Conservation (phyloP, 1,284 basidiomycete genomes). For the Phellinidium pouzarii region DNA sequence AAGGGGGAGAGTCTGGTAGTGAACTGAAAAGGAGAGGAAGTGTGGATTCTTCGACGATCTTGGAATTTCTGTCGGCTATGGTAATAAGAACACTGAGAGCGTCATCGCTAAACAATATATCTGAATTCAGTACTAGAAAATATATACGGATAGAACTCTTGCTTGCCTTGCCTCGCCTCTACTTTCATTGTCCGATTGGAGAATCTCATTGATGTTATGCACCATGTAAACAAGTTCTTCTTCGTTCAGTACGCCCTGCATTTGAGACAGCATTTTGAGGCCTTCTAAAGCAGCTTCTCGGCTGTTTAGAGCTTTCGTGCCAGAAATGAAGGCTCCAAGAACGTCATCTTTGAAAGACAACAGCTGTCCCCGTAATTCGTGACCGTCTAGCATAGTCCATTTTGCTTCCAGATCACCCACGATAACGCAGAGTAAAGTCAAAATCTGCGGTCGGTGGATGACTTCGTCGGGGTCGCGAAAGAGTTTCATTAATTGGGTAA, state of each 20-base stretch:
- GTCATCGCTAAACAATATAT: conserved; percentile 50
- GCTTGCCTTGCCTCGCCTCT: conserved; percentile 49
- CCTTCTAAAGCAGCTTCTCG: conserved; percentile 56
- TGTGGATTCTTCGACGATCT: conserved; percentile 69
- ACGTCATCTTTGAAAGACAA: conserved; percentile 71
- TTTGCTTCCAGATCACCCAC: conserved; percentile 42
- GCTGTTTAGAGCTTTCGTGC: conserved; percentile 49
- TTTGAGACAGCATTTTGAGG: conserved; percentile 57
- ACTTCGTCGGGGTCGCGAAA: conserved; percentile 77
- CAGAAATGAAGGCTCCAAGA: conserved; percentile 57
- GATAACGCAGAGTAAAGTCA: conserved; percentile 39
- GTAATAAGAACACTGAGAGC: conserved; percentile 64
- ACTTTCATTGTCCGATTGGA: conserved; percentile 52
- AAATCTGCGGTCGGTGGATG: conserved; percentile 64
- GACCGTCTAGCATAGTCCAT: conserved; percentile 24
- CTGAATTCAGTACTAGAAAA: neutral
- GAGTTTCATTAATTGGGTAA: conserved; percentile 69
- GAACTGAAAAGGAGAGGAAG: conserved; percentile 74
- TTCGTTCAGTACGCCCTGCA: conserved; percentile 54
- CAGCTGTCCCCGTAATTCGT: conserved; percentile 37
- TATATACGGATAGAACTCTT: conserved; percentile 2
- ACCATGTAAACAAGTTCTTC: conserved; percentile 79
- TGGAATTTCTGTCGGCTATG: conserved; percentile 57
- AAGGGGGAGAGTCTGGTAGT: conserved; percentile 64
- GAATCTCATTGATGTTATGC: conserved; percentile 66